Evolutionary conservation across 2,329 filamentous ascomycete genomes (phyloP).

Genomic region (Xylariomycetidae sp.): DNA sequence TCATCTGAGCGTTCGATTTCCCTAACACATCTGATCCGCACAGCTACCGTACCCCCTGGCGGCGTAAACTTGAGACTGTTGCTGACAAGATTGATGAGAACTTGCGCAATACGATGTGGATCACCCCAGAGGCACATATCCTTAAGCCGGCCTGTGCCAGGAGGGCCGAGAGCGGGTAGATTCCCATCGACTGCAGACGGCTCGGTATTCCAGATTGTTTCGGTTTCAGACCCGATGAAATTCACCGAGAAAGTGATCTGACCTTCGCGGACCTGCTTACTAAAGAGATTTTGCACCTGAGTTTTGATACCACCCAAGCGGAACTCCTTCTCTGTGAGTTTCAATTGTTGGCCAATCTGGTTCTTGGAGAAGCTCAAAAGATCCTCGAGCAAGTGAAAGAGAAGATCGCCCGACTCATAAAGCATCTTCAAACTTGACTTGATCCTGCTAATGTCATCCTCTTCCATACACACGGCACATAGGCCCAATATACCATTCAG

Average conservation of each 20-base stretch:
- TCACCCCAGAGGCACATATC: slow-evolving; percentile 93
- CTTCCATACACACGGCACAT: slow-evolving; percentile 89
- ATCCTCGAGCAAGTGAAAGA: slow-evolving; percentile 84
- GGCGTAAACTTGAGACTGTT: slow-evolving; percentile 92
- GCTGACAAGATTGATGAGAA: slow-evolving; percentile 89
- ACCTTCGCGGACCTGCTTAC: slow-evolving; percentile 80
- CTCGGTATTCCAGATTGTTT: slow-evolving; percentile 28
- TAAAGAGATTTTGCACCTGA: slow-evolving; percentile 81
- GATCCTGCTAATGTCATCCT: slow-evolving; percentile 72
- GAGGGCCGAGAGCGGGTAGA: slow-evolving; percentile 58
- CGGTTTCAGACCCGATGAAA: slow-evolving; percentile 55
- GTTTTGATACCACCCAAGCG: slow-evolving; percentile 76
- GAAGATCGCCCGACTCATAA: slow-evolving; percentile 80
- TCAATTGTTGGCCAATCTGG: slow-evolving; percentile 81
- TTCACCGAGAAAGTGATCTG: slow-evolving; percentile 68
- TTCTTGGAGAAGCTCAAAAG: slow-evolving; percentile 92
- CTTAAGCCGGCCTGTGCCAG: slow-evolving; percentile 64
- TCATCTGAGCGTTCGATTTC: slow-evolving; percentile 48
- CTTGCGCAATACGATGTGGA: slow-evolving; percentile 82
- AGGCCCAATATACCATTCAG: slow-evolving; percentile 94
- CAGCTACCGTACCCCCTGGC: slow-evolving; percentile 65
- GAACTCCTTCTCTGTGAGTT: slow-evolving; percentile 81
- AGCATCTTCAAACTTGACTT: slow-evolving; percentile 82
- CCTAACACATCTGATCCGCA: slow-evolving; percentile 70
- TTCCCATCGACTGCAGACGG: slow-evolving; percentile 29